phyloP scores from a whole-genome alignment of 139 green algal genomes.

The Coccomyxa sp. region DNA sequence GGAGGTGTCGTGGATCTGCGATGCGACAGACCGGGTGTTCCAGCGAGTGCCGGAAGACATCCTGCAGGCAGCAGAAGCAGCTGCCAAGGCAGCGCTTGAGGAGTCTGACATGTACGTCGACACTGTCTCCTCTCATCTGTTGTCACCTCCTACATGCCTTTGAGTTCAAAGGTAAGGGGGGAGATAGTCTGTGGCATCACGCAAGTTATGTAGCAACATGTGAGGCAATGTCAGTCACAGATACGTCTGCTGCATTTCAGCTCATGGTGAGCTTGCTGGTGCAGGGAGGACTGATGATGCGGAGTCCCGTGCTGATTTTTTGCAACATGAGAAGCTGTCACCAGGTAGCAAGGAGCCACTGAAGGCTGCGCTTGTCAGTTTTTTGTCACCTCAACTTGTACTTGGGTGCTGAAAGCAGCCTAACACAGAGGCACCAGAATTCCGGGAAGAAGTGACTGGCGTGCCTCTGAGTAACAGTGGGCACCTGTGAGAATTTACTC shows the following conservation, averaged over 20 bases:
- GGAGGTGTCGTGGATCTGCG: conserved; percentile 95
- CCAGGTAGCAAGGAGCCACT: too few species aligned
- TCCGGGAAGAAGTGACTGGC: too few species aligned
- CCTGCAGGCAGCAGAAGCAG: conserved; percentile 56
- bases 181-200: neutral
- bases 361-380: too few species aligned
- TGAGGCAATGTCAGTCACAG: neutral
- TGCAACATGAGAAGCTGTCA: too few species aligned
- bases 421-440: too few species aligned
- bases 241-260: neutral
- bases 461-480: too few species aligned
- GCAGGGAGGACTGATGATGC: conserved; percentile 6
- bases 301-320: too few species aligned
- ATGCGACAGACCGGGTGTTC: conserved; percentile 77
- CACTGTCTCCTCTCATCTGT: neutral
- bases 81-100: conserved; percentile 80
- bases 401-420: too few species aligned
- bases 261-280: neutral
- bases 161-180: neutral
- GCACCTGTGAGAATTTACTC: too few species aligned
- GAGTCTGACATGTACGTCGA: conserved; percentile 74
- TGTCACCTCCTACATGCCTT: neutral
- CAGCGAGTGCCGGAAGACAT: conserved; percentile 73
- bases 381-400: too few species aligned
- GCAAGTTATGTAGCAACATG: neutral